These are phyloP conservation scores for Sporobolomyces phaffii DNA, from an alignment of 768 basidiomycete species.

Conservation along the genomic window DNA sequence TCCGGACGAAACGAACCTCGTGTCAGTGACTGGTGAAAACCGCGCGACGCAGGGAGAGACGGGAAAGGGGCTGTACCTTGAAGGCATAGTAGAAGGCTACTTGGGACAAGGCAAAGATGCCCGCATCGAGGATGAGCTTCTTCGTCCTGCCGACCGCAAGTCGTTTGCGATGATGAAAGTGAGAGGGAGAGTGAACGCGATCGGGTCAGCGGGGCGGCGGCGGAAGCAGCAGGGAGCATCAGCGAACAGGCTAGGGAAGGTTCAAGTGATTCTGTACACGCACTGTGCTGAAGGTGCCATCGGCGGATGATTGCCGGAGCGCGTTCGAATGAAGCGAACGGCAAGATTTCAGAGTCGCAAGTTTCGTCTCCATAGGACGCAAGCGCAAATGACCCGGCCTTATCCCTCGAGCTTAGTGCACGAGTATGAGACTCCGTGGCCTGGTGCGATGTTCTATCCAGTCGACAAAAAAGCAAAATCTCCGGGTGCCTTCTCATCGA, in stretches of 20 bases:
- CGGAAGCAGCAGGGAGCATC: no score
- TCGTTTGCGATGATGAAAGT: not conserved
- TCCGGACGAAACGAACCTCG: no score
- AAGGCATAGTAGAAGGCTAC: constrained; percentile 48
- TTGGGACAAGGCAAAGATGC: constrained; percentile 37
- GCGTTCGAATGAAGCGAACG: not conserved
- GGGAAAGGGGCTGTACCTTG: constrained; percentile 30
- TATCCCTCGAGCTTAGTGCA: no score
- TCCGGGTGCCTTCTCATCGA: no score
- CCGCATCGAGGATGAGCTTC: constrained; percentile 29
- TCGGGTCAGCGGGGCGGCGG: not conserved
- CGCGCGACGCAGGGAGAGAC: not conserved
- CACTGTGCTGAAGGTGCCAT: constrained; percentile 20
- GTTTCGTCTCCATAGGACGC: no score
- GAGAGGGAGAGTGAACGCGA: not conserved
- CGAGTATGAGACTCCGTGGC: no score
- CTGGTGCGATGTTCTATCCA: no score
- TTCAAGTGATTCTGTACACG: not conserved
- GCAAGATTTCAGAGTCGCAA: no score
- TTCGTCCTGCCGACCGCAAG: constrained; percentile 1
- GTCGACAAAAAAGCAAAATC: no score
- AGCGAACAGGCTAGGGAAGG: no score
- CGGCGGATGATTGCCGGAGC: not conserved
- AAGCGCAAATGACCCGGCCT: no score
- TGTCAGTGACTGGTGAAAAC: not conserved